Base-by-base conservation (phyloP, 2,329 filamentous ascomycete species). In the Beauveria scarabaeidicola region DNA sequence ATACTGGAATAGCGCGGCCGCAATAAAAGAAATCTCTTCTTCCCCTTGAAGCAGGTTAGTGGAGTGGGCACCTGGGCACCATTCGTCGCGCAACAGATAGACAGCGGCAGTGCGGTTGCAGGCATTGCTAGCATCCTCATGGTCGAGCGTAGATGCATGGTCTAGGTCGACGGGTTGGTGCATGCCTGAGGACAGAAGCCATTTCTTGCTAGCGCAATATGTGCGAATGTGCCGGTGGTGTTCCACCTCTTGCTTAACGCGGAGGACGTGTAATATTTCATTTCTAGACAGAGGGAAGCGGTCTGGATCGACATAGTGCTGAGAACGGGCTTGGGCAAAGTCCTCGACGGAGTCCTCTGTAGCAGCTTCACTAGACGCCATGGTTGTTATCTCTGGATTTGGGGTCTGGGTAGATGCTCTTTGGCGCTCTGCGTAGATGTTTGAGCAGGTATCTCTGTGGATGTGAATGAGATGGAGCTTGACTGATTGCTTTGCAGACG, bases 31-130 rank as follows among this genome's bases (percentile, higher is more conserved):
- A 5, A 5, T 5, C 11, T 32, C 29, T 5, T 32, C 29, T 32
- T 32, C 11, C 29, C 4, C 5, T 11, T 13, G 32, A 41, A 21
- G 46, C 46, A 17, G 46, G 44, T 58, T n/a, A 15, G 19, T 19
- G 8, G 29, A 9, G 29, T 10, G 29, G 9, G 29, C 10, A 29
- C 10, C 10, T 4, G 29, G 29, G 11, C 10, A 13, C 29, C 11
- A 32, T 11, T 13, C 29, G 32, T 58, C 55, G 32, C 55, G 55
- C 21, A 58, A 32, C 15, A 58, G 19, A 43, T 58, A 58, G 46
- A 58, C 36, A 19, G 44, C 32, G 17, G 55, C 32, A 25, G 36
- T 58, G 46, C 55, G 55, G 27, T 58, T 58, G 36, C 46, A 58
- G 44, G 55, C 55, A 23, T 40, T 38, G 55, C 29, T 21, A 11